Evolutionary conservation across 208 protist species (phyloP), one percentile per base, ranked within the genome.

Genomic region (Trypanosoma grayi): DNA sequence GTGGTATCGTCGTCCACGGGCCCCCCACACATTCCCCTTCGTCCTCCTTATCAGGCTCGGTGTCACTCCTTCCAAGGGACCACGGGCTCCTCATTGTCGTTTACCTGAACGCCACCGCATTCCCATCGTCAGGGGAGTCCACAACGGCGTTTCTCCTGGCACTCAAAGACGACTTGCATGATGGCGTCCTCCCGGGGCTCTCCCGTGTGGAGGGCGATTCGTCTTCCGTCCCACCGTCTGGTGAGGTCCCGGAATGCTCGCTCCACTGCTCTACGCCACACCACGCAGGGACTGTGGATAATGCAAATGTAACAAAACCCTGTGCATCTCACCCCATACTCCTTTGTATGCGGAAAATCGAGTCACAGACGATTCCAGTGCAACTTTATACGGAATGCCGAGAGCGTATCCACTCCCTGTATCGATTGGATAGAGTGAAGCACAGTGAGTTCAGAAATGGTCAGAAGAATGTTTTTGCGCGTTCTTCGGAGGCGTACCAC

Each of bases 51-150:
- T n/a, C n/a, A n/a, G n/a, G n/a, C n/a, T n/a, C n/a, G n/a, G n/a
- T n/a, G n/a, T n/a, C n/a, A n/a, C n/a, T n/a, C n/a, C n/a, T 43
- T 43, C 14, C 20, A 22, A 43, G 28, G 2, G 50, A 43, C 16
- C 41, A 51, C 4, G 18, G 16, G 16, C 16, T 60, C 22, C 30
- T 22, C 33, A 30, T 60, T 24, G 25, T 51, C 8, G 30, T 60
- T 60, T 51, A 60, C 27, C 30, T 60, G 30, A 60, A 60, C 27
- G 28, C 43, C 24, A 60, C 41, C 6, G 27, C 28, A 7, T 36
- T 37, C 18, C 37, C 43, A 8, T 31, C 55, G 24, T 33, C 25
- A 14, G n/a, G 3, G 8, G 6, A 39, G 11, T 16, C 2, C 4
- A 16, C 41, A n/a, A 6, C 25, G n/a, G 2, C 41, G n/a, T 60